phyloP scores from a whole-genome alignment of 1,139 yeast genomes.

The Geotrichum bryndzae region DNA sequence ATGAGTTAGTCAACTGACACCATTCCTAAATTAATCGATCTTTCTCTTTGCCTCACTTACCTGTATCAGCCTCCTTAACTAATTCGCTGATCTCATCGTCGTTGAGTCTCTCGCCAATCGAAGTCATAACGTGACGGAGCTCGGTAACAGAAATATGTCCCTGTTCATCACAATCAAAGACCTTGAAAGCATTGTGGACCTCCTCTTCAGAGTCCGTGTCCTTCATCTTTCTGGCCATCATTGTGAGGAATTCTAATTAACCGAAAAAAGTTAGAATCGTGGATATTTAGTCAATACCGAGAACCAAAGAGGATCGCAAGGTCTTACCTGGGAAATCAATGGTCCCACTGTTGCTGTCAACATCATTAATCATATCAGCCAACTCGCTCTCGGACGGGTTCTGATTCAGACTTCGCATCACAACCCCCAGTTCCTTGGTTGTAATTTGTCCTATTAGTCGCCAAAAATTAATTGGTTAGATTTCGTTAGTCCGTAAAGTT shows the following conservation, averaged over 20 bases:
- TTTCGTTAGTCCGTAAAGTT: not conserved
- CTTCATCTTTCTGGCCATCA: constrained; percentile 92
- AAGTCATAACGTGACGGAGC: constrained; percentile 89
- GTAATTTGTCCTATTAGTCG: constrained; percentile 50
- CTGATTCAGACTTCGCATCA: constrained; percentile 97
- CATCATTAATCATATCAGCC: constrained; percentile 93
- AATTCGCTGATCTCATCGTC: constrained; percentile 96
- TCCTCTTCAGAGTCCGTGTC: constrained; percentile 88
- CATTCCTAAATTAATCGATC: not conserved
- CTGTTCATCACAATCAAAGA: constrained; percentile 78
- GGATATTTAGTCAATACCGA: no score
- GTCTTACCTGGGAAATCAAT: constrained; percentile 27
- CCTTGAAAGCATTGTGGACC: constrained; percentile 94
- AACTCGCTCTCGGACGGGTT: constrained; percentile 95
- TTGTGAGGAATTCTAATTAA: constrained; percentile 50
- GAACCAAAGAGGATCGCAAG: no score
- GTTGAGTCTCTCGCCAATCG: constrained; percentile 91
- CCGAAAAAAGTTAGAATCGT: no score
- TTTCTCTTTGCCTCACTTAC: constrained; percentile 29
- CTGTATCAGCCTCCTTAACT: constrained; percentile 91
- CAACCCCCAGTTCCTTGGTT: constrained; percentile 91
- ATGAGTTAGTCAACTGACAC: not conserved
- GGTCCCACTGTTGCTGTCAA: constrained; percentile 46
- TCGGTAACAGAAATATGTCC: constrained; percentile 95
- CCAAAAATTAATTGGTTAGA: not conserved